A percentile compares a stretch with the other conserved stretches of the same genome.
phyloP scores from a whole-genome alignment of 768 basidiomycete genomes.

The Leccinum ochraceum region DNA sequence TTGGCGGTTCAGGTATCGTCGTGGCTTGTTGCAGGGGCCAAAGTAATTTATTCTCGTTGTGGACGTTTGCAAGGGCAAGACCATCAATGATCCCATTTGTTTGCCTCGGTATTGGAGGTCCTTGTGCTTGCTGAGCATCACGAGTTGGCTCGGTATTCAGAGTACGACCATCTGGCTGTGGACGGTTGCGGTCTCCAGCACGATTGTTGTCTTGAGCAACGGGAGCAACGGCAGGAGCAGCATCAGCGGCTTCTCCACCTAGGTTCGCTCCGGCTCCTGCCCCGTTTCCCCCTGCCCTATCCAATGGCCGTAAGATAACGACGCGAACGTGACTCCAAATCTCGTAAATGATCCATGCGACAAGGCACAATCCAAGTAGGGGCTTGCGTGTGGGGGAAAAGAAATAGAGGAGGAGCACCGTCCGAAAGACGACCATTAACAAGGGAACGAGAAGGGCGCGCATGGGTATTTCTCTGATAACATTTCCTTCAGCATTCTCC shows the following conservation, averaged over 20 bases:
- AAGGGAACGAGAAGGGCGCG: slow-evolving; percentile 70
- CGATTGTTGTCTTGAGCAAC: slow-evolving; percentile 18
- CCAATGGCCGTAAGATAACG: slow-evolving; percentile 39
- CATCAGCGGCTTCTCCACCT: slow-evolving; percentile 19
- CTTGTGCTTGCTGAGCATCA: slow-evolving; percentile 24
- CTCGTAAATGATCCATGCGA: slow-evolving; percentile 74
- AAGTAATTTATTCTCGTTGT: slow-evolving; percentile 51
- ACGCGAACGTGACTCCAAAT: slow-evolving; percentile 69
- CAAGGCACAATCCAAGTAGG: slow-evolving; percentile 62
- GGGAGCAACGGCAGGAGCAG: slow-evolving; percentile 27
- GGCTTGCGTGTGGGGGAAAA: slow-evolving; percentile 76
- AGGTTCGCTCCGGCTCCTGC: slow-evolving; percentile 24
- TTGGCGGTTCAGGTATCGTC: slow-evolving; percentile 41
- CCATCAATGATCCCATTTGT: slow-evolving; percentile 44
- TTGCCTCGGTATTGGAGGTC: slow-evolving; percentile 33
- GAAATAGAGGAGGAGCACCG: slow-evolving; percentile 70
- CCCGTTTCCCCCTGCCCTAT: slow-evolving; percentile 33
- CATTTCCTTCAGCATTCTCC: slow-evolving; percentile 33
- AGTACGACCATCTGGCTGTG: slow-evolving; percentile 15
- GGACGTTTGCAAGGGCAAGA: slow-evolving; percentile 58
- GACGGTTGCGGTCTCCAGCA: slow-evolving; percentile 18
- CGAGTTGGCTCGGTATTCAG: slow-evolving; percentile 19
- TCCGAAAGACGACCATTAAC: slow-evolving; percentile 67
- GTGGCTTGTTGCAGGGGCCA: slow-evolving; percentile 36
- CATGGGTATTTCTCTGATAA: slow-evolving; percentile 57